These are phyloP conservation scores for Neurospora crassa DNA, from an alignment of 2,329 filamentous ascomycete genomes.

Conservation along the genomic window DNA sequence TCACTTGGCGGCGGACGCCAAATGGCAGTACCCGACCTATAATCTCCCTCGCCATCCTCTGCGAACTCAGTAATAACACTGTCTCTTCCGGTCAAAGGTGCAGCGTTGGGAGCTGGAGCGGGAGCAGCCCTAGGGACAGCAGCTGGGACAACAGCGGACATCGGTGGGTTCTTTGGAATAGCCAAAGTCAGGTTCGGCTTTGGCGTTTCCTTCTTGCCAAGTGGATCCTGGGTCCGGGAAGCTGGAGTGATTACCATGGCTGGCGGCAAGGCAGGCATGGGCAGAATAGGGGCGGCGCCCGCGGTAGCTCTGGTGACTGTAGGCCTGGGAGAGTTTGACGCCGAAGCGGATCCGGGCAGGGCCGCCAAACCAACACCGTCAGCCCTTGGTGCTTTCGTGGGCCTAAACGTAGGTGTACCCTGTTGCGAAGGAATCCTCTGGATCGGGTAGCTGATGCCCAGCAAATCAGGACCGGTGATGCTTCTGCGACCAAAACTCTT, in stretches of 20 bases:
- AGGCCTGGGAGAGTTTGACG: conserved; percentile 1
- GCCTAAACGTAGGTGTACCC: background rate
- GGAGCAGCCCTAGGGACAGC: conserved; percentile 1
- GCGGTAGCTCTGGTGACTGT: conserved; percentile 1
- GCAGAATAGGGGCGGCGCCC: background rate
- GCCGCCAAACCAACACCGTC: conserved; percentile 37
- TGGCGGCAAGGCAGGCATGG: conserved; percentile 12
- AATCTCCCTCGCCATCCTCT: conserved; percentile 33
- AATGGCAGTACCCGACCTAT: conserved; percentile 30
- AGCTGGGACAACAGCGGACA: background rate
- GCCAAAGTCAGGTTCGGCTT: conserved; percentile 34
- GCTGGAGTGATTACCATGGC: conserved; percentile 13
- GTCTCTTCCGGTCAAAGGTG: conserved; percentile 20
- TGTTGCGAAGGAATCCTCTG: conserved; percentile 18
- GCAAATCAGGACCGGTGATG: conserved; percentile 13
- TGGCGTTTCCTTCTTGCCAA: conserved; percentile 16
- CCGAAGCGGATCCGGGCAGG: conserved; percentile 22
- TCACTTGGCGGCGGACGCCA: conserved; percentile 41
- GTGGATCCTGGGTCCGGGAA: conserved; percentile 9
- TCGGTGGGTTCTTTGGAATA: conserved; percentile 20
- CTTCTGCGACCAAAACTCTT: conserved; percentile 16
- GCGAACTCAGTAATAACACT: conserved; percentile 44
- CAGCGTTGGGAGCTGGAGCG: conserved; percentile 3
- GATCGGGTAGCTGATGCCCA: conserved; percentile 34
- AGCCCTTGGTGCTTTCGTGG: conserved; percentile 18